Conservation (phyloP, 2,329 filamentous ascomycete genomes). For the Waltergamsia citrina region DNA sequence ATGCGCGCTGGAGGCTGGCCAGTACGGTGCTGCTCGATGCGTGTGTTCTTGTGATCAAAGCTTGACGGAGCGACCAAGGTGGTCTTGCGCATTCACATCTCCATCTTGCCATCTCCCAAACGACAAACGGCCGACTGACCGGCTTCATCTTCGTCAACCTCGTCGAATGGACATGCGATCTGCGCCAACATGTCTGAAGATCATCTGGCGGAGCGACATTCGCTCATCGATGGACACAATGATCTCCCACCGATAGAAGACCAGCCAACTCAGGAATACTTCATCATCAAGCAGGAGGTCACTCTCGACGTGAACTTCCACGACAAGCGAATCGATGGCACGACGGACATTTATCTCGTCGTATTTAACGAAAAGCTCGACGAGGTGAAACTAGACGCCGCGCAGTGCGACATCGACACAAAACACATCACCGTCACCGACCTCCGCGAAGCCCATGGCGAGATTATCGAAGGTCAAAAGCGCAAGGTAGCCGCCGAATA, state of each 20-base stretch:
- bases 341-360: conserved; percentile 72
- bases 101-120: too few species aligned
- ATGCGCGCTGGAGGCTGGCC: background rate
- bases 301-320: conserved; percentile 84
- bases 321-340: conserved; percentile 64
- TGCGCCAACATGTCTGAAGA: background rate
- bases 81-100: too few species aligned
- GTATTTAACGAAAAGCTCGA: conserved; percentile 48
- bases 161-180: too few species aligned
- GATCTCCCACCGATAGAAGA: conserved; percentile 23
- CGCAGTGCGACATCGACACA: conserved; percentile 49
- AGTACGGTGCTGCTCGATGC: too few species aligned
- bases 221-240: conserved; percentile 19
- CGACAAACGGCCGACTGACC: background rate
- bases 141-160: background rate
- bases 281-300: conserved; percentile 75
- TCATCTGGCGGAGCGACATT: conserved; percentile 14
- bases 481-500: conserved; percentile 34
- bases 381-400: conserved; percentile 50
- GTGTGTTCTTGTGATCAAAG: background rate
- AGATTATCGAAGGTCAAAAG: conserved; percentile 22
- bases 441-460: conserved; percentile 23
- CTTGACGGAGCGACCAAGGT: background rate
- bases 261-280: conserved; percentile 27
- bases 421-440: conserved; percentile 41